Evolutionary conservation across 345 rosid species (phyloP), one percentile per base, ranked within the genome.

Genomic region (Pelargonium nanum): DNA sequence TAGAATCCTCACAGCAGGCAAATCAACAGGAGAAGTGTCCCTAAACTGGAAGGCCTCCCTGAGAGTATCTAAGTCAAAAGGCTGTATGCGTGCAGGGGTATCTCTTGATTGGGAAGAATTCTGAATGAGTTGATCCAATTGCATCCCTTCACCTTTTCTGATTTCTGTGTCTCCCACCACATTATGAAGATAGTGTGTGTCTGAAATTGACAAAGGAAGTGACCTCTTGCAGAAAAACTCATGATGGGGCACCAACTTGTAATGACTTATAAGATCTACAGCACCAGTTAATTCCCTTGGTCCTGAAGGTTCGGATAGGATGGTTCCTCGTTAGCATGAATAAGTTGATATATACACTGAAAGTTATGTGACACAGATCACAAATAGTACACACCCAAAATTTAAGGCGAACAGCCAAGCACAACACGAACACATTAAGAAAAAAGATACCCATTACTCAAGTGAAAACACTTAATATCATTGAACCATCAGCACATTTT

Each of bases 141-240:
- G 91, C 97, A 91, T 88, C 56, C 94, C 96, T 48, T 85, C 96
- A 63, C 96, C 96, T 81, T 87, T 87, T 62, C 91, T 82, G 61
- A 90, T 84, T 77, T 88, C 85, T 32, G 85, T 74, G 68, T 83
- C 94, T 44, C 96, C 94, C 67, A 84, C 96, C 66, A 85, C 88
- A 62, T 83, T 78, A 62, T 75, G 91, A 70, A 91, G 88, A 68
- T 91, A 88, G 70, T 78, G 86, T 61, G 91, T 72, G 56, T 85
- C 91, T 24, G 93, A 70, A n/a, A 90, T 71, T 63, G 91, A 87
- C 48, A 78, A 60, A 16, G 96, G 94, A 68, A 86, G 96, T 23
- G 88, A 68, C 72, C 78, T 79, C 84, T 86, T 85, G 48, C 48
- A 40, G 48, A 40, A 40, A 40, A 40, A 40, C 48, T 40, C 48